Conservation (phyloP, 2,329 filamentous ascomycete species). For the Xylaria multiplex region DNA sequence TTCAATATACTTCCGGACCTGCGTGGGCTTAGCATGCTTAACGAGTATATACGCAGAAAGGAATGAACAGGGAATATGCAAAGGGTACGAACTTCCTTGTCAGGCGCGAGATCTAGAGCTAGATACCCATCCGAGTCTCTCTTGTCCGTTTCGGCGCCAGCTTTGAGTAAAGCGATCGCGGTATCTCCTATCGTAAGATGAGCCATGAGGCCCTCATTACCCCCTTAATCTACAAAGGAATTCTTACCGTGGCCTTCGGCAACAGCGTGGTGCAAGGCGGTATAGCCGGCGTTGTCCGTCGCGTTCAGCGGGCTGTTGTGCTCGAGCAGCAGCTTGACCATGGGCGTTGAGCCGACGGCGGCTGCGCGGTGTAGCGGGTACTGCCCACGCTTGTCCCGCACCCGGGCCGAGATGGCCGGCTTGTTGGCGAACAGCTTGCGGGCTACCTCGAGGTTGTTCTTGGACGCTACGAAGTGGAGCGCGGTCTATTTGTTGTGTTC, state of each 20-base stretch:
- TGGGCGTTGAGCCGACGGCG: constrained; percentile 87
- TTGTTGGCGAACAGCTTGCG: constrained; percentile 79
- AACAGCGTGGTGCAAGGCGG: constrained; percentile 87
- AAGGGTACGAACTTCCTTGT: constrained; percentile 73
- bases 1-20: constrained; percentile 81
- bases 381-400: constrained; percentile 88
- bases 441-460: constrained; percentile 84
- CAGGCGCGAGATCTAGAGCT: constrained; percentile 85
- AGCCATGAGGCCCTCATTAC: background rate
- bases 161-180: constrained; percentile 82
- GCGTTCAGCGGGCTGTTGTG: constrained; percentile 84
- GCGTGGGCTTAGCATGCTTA: constrained; percentile 31
- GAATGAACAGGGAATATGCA: constrained; percentile 2
- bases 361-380: constrained; percentile 91
- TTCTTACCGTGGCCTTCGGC: constrained; percentile 75
- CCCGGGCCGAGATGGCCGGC: constrained; percentile 75
- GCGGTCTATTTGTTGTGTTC: constrained; percentile 72
- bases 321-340: constrained; percentile 81
- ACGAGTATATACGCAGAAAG: constrained; percentile 17
- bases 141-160: constrained; percentile 84
- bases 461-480: constrained; percentile 91
- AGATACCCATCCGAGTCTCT: constrained; percentile 75
- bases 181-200: constrained; percentile 69
- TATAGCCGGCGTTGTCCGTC: constrained; percentile 83
- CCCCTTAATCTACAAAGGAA: background rate